Evolutionary conservation across 169 alveolate species (phyloP).

Genomic region (Neospora caninum): DNA sequence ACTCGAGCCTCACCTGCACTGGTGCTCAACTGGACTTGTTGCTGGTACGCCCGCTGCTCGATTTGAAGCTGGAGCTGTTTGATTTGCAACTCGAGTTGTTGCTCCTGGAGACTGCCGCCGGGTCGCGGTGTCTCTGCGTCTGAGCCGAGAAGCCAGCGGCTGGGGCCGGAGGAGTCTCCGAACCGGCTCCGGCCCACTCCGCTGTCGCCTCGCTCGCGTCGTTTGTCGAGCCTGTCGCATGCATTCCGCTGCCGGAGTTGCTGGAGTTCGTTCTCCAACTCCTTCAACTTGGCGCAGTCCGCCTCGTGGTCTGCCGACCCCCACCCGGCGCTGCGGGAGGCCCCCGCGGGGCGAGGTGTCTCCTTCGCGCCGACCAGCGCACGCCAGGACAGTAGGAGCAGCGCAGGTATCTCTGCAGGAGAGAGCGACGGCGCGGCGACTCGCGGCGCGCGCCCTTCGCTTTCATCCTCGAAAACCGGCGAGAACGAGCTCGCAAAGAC

Average conservation of each 20-base stretch:
- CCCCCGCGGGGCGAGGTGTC: not conserved
- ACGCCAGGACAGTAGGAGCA: not conserved
- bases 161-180: not conserved
- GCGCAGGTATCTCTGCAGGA: not conserved
- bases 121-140: not conserved
- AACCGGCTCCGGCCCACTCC: not conserved
- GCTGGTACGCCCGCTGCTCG: not conserved
- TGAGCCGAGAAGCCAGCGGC: not conserved
- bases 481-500: not conserved
- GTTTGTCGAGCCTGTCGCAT: not conserved
- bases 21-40: not conserved
- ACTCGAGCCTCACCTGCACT: not conserved
- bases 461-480: not conserved
- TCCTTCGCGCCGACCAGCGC: not conserved
- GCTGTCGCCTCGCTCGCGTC: not conserved
- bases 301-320: not conserved
- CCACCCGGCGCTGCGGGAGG: not conserved
- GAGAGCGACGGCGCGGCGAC: not conserved
- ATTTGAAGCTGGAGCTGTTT: conserved; percentile 22
- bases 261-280: not conserved
- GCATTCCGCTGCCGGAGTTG: not conserved
- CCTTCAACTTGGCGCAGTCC: not conserved
- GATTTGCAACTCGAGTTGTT: conserved; percentile 5
- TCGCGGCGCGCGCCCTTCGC: not conserved
- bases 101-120: not conserved